Evolutionary conservation across 495 filamentous ascomycete species (phyloP).

Genomic region (Aspergillus diversus): DNA sequence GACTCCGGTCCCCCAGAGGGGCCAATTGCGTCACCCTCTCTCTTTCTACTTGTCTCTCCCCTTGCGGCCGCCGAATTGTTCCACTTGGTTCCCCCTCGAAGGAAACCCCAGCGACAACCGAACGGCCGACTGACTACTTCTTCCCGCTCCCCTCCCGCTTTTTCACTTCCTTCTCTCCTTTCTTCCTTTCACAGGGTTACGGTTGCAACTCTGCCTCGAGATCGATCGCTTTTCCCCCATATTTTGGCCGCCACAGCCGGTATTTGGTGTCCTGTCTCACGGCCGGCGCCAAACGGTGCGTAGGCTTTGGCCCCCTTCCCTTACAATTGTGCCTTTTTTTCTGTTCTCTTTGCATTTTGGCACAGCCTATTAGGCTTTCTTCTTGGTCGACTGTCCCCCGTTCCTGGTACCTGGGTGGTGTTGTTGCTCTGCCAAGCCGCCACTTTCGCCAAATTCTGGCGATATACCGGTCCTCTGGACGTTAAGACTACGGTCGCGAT

Average conservation of each 20-base stretch:
- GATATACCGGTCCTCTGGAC: constrained; percentile 10
- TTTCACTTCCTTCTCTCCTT: constrained; percentile 15
- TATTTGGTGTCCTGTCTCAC: constrained; percentile 60
- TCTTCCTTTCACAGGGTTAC: constrained; percentile 29
- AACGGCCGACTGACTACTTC: constrained; percentile 24
- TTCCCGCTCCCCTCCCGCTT: constrained; percentile 24
- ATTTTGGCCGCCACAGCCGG: constrained; percentile 58
- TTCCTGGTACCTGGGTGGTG: constrained; percentile 22
- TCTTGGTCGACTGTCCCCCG: constrained; percentile 25
- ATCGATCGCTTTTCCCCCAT: constrained; percentile 44
- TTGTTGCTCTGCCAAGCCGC: constrained; percentile 3
- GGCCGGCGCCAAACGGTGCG: constrained; percentile 60
- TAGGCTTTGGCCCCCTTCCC: constrained; percentile 53
- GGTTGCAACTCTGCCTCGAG: constrained; percentile 31
- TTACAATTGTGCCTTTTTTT: constrained; percentile 28
- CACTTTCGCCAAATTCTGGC: constrained; percentile 10
- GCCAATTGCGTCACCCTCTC: neutral
- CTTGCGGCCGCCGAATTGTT: constrained; percentile 25
- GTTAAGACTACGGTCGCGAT: constrained; percentile 29
- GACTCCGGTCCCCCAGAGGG: neutral
- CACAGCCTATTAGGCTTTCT: constrained; percentile 27
- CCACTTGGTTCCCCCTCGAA: constrained; percentile 19
- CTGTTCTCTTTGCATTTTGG: constrained; percentile 31
- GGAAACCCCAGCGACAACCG: constrained; percentile 6
- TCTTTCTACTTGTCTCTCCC: constrained; percentile 22